Conservation (phyloP, 352 stramenopile species). For the Phytopythium boreale region DNA sequence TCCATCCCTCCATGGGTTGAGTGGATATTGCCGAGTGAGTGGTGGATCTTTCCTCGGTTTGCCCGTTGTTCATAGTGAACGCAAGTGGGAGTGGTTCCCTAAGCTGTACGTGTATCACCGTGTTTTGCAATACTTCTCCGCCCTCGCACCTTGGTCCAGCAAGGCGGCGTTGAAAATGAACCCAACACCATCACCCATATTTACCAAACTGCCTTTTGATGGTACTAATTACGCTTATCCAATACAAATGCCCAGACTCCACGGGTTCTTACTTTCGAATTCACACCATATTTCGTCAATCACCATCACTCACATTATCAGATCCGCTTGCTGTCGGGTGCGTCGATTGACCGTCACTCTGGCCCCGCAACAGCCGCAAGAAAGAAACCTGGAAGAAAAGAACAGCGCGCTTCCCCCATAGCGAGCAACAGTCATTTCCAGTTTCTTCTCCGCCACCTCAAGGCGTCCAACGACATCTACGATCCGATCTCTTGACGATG, state of each 20-base stretch:
- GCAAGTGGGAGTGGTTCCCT: background rate
- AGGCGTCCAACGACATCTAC: background rate
- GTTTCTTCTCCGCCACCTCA: background rate
- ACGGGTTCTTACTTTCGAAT: background rate
- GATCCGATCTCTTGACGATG: background rate
- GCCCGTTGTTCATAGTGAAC: background rate
- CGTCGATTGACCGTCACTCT: background rate
- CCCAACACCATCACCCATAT: background rate
- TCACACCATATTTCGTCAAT: background rate
- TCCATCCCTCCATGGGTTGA: background rate
- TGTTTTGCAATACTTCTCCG: background rate
- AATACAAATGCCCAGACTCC: background rate
- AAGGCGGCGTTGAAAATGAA: background rate
- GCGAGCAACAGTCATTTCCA: background rate
- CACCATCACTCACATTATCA: constrained; percentile 1
- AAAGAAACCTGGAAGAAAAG: background rate
- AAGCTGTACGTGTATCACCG: background rate
- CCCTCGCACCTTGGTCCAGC: background rate
- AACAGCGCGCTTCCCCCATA: background rate
- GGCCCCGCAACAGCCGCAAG: background rate
- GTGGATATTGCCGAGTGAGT: background rate
- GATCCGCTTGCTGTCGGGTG: too few relatives aligned
- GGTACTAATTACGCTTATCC: background rate
- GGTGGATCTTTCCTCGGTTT: background rate
- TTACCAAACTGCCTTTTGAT: background rate